phyloP scores from a whole-genome alignment of 2,329 filamentous ascomycete genomes.

The Geosmithia putterillii region DNA sequence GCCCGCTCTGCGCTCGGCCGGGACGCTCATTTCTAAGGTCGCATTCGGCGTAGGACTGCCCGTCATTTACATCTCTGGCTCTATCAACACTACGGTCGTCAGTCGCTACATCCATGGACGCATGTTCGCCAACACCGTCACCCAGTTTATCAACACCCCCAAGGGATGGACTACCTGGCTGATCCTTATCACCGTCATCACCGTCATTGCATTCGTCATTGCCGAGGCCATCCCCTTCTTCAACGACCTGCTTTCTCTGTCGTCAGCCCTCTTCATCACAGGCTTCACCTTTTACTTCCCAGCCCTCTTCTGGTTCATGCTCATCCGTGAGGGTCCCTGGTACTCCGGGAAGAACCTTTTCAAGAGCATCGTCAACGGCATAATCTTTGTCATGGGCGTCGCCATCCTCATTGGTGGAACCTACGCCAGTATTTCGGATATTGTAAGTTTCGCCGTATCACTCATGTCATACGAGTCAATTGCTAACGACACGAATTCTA shows the following conservation, averaged over 20 bases:
- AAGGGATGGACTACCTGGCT: constrained; percentile 44
- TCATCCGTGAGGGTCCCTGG: constrained; percentile 17
- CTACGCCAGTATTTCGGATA: constrained; percentile 17
- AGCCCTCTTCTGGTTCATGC: constrained; percentile 29
- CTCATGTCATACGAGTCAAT: not conserved
- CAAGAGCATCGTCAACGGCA: constrained; percentile 11
- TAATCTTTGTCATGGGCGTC: constrained; percentile 16
- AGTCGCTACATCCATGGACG: constrained; percentile 33
- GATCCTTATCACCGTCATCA: constrained; percentile 41
- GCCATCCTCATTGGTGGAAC: constrained; percentile 19
- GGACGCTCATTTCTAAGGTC: constrained; percentile 45
- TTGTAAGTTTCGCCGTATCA: constrained; percentile 10
- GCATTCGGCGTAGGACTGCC: constrained; percentile 60
- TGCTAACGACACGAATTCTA: not conserved
- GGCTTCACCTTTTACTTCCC: constrained; percentile 28
- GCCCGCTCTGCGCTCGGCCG: constrained; percentile 56
- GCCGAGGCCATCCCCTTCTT: constrained; percentile 66
- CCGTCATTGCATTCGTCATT: constrained; percentile 56
- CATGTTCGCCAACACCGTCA: constrained; percentile 27
- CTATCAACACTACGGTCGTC: constrained; percentile 47
- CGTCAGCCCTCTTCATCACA: constrained; percentile 36
- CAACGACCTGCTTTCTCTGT: constrained; percentile 48
- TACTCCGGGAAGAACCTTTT: constrained; percentile 15
- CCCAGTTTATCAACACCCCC: constrained; percentile 33
- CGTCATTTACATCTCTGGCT: constrained; percentile 63